Conservation (phyloP, 495 filamentous ascomycete genomes). For the Penicillium coprophilum region DNA sequence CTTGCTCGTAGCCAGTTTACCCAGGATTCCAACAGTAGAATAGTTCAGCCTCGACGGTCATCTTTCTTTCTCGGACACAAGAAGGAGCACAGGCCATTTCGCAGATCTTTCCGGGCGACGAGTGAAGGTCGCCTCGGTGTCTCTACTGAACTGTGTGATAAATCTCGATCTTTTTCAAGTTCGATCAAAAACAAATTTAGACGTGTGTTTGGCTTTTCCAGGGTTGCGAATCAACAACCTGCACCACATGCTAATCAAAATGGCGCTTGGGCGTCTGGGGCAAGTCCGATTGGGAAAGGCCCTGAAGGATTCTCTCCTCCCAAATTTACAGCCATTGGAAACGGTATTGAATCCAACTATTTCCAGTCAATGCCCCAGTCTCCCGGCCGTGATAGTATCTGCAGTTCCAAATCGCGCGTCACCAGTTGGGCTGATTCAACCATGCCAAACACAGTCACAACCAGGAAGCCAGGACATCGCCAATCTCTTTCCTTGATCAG, state of each 20-base stretch:
- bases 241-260: not conserved
- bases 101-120: slow-evolving; percentile 58
- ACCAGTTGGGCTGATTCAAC: slow-evolving; percentile 76
- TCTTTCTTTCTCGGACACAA: slow-evolving; percentile 47
- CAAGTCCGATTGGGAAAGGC: not conserved
- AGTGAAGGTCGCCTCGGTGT: slow-evolving; percentile 40
- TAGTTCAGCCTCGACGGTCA: slow-evolving; percentile 43
- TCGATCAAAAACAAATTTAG: slow-evolving; percentile 62
- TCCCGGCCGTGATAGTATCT: slow-evolving; percentile 48
- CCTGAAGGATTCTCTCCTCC: not conserved
- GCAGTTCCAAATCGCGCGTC: slow-evolving; percentile 62
- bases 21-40: slow-evolving; percentile 33
- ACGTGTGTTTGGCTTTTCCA: slow-evolving; percentile 55
- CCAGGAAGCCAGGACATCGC: slow-evolving; percentile 40
- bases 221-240: slow-evolving; percentile 31
- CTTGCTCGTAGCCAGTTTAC: slow-evolving; percentile 50
- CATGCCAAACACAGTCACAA: slow-evolving; percentile 47
- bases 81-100: slow-evolving; percentile 53
- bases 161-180: slow-evolving; percentile 59
- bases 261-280: not conserved
- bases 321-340: not conserved
- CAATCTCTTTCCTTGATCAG: slow-evolving; percentile 66
- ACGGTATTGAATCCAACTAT: not conserved
- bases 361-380: slow-evolving; percentile 18
- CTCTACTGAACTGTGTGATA: slow-evolving; percentile 45